Percentiles rank a stretch among this genome's conserved stretches.
These are phyloP conservation scores for Platanus orientalis DNA, from an alignment of 164 flowering plant species.

Conservation along the genomic window DNA sequence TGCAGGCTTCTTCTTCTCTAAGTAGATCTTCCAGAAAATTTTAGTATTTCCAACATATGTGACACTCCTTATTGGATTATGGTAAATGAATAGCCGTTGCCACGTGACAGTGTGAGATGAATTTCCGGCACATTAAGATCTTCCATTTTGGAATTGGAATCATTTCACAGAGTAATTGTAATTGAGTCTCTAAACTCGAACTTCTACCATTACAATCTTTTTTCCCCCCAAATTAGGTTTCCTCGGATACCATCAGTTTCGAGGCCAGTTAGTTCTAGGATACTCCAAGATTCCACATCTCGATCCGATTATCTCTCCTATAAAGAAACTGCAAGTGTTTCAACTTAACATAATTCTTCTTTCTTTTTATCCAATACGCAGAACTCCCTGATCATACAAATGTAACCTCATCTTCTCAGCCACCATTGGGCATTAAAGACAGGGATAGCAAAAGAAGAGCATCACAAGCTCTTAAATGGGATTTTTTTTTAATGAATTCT, in stretches of 20 bases:
- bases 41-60: constrained; percentile 8
- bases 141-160: constrained; percentile 39
- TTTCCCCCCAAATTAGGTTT: constrained; percentile 50
- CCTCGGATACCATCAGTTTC: constrained; percentile 79
- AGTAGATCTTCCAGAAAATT: constrained; percentile 35
- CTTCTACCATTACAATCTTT: constrained; percentile 77
- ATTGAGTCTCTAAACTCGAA: constrained; percentile 52
- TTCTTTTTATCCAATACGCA: too few species aligned
- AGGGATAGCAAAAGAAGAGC: too few species aligned
- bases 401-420: too few species aligned
- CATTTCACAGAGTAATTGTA: constrained; percentile 44
- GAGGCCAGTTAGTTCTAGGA: constrained; percentile 51
- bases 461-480: too few species aligned
- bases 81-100: constrained; percentile 60
- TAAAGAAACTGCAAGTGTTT: constrained; percentile 39
- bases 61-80: constrained; percentile 36
- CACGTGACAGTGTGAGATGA: constrained; percentile 50
- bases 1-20: too few species aligned
- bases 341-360: constrained; percentile 52
- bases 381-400: too few species aligned
- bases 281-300: constrained; percentile 51
- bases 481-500: too few species aligned
- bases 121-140: constrained; percentile 69
- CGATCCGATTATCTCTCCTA: constrained; percentile 49
- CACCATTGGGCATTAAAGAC: too few species aligned